Base-by-base conservation (phyloP, 1,284 basidiomycete genomes). In the Cutaneotrichosporon sp. region DNA sequence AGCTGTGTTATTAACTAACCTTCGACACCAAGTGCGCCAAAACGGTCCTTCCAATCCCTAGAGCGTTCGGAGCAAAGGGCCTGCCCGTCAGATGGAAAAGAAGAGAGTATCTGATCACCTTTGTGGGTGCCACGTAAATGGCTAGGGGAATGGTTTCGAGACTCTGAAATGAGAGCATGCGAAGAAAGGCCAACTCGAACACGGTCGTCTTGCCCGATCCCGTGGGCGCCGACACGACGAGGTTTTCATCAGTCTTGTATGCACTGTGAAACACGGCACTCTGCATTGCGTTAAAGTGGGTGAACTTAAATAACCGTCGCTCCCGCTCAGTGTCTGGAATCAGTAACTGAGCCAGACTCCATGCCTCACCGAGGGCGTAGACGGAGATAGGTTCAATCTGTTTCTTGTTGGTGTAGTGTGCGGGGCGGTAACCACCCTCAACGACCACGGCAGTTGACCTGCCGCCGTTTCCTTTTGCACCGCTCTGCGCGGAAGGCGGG, bases 91-190 rank as follows among this genome's bases (percentile, higher is more conserved):
- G 45, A n/a, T 2, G 2, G 1, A 9, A 22, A 15, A 1, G 8
- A 33, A 12, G n/a, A 14, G n/a, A 20, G n/a, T n/a, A n/a, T n/a
- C n/a, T n/a, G n/a, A 30, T 21, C 58, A 86, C 90, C 80, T 96
- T 94, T 1, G 91, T 96, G 0, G 92, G 93, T 0, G 93, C 90
- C 68, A 98, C 84, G 67, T 98, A 98, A 20, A 98, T 84, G 52
- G 88, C 90, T 73, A 72, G 35, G 0, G 56, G 54, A 10, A 33
- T 54, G 35, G 87, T 87, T 8, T 76, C 65, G 72, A 66, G 8
- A 77, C 73, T 46, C 78, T 20, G n/a, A 30, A 74, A 46, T 77
- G 78, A 30, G 35, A 93, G 76, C 80, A 91, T 82, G 30, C 83
- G 83, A 46, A 97, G 83, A 46, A 97, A 86, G 0, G 88, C 84